Conservation (phyloP, 176 grass and related monocot species). For the Eleusine indica region DNA sequence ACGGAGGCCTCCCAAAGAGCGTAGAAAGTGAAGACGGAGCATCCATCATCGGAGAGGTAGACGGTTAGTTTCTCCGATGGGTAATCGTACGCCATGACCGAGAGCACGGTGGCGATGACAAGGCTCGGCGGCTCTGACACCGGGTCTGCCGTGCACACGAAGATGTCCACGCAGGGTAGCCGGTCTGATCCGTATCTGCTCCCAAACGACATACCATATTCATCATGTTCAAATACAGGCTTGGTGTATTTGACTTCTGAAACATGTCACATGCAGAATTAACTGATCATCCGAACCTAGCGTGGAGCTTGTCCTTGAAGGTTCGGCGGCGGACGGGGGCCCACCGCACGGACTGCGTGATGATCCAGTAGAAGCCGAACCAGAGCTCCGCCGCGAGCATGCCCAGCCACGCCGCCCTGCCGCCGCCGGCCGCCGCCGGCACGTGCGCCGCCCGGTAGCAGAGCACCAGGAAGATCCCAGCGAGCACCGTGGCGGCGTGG, state of each 20-base stretch:
- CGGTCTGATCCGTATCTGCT: constrained; percentile 38
- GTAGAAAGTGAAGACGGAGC: constrained; percentile 76
- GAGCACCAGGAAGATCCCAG: constrained; percentile 54
- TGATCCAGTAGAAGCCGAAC: constrained; percentile 71
- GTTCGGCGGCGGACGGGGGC: constrained; percentile 48
- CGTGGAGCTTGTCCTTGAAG: constrained; percentile 60
- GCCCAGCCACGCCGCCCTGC: constrained; percentile 54
- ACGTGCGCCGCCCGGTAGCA: constrained; percentile 46
- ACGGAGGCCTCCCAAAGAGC: constrained; percentile 60
- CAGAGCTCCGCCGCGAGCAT: constrained; percentile 68
- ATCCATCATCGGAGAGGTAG: constrained; percentile 77
- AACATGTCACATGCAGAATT: too few species aligned
- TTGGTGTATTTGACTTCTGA: too few species aligned
- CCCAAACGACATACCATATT: constrained; percentile 1
- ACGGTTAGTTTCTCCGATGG: constrained; percentile 59
- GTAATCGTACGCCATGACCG: constrained; percentile 77
- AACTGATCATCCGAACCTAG: constrained; percentile 42
- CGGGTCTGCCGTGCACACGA: constrained; percentile 75
- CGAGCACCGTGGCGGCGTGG: constrained; percentile 49
- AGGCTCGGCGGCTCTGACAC: constrained; percentile 63
- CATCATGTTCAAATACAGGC: not conserved
- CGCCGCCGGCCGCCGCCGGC: constrained; percentile 22
- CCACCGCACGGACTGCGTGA: constrained; percentile 74
- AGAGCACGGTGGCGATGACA: constrained; percentile 62
- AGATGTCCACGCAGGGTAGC: constrained; percentile 67